phyloP scores from a whole-genome alignment of 2,329 filamentous ascomycete species.

The Aspergillus texensis region DNA sequence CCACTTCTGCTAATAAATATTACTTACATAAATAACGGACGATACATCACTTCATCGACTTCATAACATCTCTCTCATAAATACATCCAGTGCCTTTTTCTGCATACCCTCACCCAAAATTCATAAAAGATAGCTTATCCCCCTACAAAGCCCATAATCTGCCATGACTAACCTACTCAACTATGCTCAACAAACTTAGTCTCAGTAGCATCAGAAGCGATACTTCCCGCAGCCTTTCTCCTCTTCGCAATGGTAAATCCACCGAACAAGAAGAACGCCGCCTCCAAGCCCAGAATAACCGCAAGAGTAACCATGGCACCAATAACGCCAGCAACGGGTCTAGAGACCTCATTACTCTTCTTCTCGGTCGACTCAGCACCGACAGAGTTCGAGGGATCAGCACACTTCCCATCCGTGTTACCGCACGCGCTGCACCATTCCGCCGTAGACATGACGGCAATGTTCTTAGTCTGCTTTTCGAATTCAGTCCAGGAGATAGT shows the following conservation, averaged over 20 bases:
- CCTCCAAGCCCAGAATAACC: constrained; percentile 62
- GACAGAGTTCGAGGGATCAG: constrained; percentile 29
- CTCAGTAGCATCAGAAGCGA: constrained; percentile 20
- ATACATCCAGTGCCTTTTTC: not conserved
- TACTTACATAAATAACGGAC: not conserved
- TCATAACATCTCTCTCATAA: not conserved
- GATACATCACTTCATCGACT: not conserved
- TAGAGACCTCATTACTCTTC: constrained; percentile 58
- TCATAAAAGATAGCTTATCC: not conserved
- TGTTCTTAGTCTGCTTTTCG: constrained; percentile 61
- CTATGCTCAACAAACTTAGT: constrained; percentile 17
- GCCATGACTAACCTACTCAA: not conserved
- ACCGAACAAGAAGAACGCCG: constrained; percentile 56
- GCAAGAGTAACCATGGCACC: constrained; percentile 69
- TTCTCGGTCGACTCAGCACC: constrained; percentile 22
- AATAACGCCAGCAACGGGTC: constrained; percentile 78
- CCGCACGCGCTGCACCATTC: constrained; percentile 78
- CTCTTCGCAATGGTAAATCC: constrained; percentile 63
- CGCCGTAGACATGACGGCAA: constrained; percentile 66
- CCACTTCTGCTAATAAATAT: not conserved
- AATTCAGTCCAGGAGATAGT: constrained; percentile 72
- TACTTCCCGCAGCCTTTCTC: constrained; percentile 30
- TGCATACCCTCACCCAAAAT: not conserved
- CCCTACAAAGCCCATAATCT: not conserved
- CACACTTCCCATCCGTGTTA: constrained; percentile 69